phyloP scores from a whole-genome alignment of 2,329 filamentous ascomycete genomes.

The Incumbomyces delicatus region DNA sequence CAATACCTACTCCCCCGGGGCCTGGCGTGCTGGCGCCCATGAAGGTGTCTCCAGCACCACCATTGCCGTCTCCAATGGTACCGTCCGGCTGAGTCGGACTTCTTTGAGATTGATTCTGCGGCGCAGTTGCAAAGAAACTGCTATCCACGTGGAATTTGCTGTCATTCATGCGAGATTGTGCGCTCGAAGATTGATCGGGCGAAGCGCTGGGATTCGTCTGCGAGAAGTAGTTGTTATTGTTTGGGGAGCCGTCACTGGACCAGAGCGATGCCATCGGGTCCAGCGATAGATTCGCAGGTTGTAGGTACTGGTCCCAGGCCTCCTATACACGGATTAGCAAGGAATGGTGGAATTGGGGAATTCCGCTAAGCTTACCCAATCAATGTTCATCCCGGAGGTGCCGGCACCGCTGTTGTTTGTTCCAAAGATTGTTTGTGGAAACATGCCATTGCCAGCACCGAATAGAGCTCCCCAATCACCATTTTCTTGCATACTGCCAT shows the following conservation, averaged over 20 bases:
- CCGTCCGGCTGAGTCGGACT: slow-evolving; percentile 7
- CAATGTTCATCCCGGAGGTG: slow-evolving; percentile 41
- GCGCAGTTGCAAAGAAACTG: neutral
- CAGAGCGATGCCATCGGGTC: slow-evolving; percentile 33
- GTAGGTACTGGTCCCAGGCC: slow-evolving; percentile 60
- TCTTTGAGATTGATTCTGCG: slow-evolving; percentile 11
- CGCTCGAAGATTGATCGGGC: slow-evolving; percentile 9
- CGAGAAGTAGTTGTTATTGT: slow-evolving; percentile 16
- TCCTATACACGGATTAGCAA: slow-evolving; percentile 38
- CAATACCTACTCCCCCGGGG: slow-evolving; percentile 14
- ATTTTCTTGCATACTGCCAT: neutral
- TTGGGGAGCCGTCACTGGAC: slow-evolving; percentile 10
- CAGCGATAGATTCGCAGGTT: slow-evolving; percentile 40
- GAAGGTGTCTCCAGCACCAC: slow-evolving; percentile 19
- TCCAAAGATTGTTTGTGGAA: slow-evolving; percentile 45
- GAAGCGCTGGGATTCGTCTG: slow-evolving; percentile 13
- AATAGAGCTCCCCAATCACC: slow-evolving; percentile 1
- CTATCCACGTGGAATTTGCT: slow-evolving; percentile 3
- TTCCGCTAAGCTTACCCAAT: slow-evolving; percentile 46
- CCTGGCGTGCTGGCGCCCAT: slow-evolving; percentile 20
- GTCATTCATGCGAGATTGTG: slow-evolving; percentile 3
- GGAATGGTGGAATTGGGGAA: slow-evolving; percentile 2
- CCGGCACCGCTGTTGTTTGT: slow-evolving; percentile 42
- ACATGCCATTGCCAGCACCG: slow-evolving; percentile 22
- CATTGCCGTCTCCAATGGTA: slow-evolving; percentile 9